Evolutionary conservation across 2,329 filamentous ascomycete species (phyloP), one percentile per base, ranked within the genome.

Genomic region (Neonectria neomacrospora): DNA sequence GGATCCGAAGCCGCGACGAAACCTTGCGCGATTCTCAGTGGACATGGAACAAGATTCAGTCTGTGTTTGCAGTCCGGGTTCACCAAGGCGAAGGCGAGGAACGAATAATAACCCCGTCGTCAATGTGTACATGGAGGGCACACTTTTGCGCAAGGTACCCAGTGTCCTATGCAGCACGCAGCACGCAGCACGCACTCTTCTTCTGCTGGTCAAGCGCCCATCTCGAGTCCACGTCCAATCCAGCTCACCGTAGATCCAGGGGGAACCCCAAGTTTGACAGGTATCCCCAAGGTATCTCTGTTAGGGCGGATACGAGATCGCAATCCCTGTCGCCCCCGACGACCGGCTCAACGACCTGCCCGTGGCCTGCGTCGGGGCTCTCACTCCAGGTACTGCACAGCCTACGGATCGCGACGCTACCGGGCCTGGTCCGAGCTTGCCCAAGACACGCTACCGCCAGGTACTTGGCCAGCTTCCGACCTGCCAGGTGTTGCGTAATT

Each of bases 241-340:
- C 41, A 14, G 12, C 39, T 26, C 41, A 34, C 26, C 42, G 45
- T 10, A 32, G 37, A 53, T 58, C 54, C 54, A 58, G 54, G 54
- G 60, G 54, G 14, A 34, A 47, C 18, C 32, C 39, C 10, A 44
- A 42, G 30, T 54, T 48, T 67, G 61, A 60, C 64, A 61, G 54
- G 66, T 67, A 64, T 9, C 62, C 42, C n/a, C n/a, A 37, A 58
- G 45, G 70, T 70, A 73, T 42, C 58, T 63, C 53, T 74, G 73
- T 71, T 75, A 74, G 69, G 54, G 66, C 57, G 63, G 67, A 74
- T 75, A 74, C 73, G 74, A 74, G 74, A 67, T 67, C 66, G 55
- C 58, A 54, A 65, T 57, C 71, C 67, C 63, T 65, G 60, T 32
- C 54, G 23, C 45, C 34, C 57, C 60, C 42, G 48, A 55, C 58